Evolutionary conservation across 257 asterid species (phyloP), one percentile per base, ranked within the genome.

Genomic region (Henckelia pumila): DNA sequence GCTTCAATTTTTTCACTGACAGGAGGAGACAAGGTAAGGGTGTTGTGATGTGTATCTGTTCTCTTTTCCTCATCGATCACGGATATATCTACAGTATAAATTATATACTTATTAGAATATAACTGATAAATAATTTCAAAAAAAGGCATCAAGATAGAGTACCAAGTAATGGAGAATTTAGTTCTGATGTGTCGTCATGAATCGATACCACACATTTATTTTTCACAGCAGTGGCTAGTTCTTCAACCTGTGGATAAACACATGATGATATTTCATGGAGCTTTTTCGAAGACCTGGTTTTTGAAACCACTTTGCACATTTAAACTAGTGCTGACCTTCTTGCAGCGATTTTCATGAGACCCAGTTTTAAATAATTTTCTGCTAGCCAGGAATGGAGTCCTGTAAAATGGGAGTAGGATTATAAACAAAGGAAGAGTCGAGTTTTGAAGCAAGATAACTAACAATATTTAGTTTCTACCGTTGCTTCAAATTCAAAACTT

Each of bases 331-430:
- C 74, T 73, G 73, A 84, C 95, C 86, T 78, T 73, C 24, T 0
- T 49, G 30, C n/a, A 50, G 29, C 72, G 50, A 64, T 76, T 82
- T 26, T 59, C 20, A 24, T 14, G 19, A 61, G 63, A 70, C 53
- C 80, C 84, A 63, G 72, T 74, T 19, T 63, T 62, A 71, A 87
- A 89, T 71, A 87, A 62, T 50, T 70, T 83, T 78, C 78, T 74
- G 37, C 72, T 70, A 69, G 85, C 80, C 66, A 59, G 73, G 68
- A 71, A 68, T 17, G 80, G 72, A 66, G 78, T 75, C 86, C 98
- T 88, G 80, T 52, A 65, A 52, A 64, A 62, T 22, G 50, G 67
- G 29, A 63, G 69, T 59, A 71, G 17, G 68, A 64, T 56, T 72
- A 73, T 65, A 56, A 72, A 33, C 70, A 64, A 16, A 25, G 7